A percentile compares a stretch with the other conserved stretches of the same genome.
These are phyloP conservation scores for Scedosporium minutisporum DNA, from an alignment of 2,329 filamentous ascomycete genomes.

Conservation along the genomic window DNA sequence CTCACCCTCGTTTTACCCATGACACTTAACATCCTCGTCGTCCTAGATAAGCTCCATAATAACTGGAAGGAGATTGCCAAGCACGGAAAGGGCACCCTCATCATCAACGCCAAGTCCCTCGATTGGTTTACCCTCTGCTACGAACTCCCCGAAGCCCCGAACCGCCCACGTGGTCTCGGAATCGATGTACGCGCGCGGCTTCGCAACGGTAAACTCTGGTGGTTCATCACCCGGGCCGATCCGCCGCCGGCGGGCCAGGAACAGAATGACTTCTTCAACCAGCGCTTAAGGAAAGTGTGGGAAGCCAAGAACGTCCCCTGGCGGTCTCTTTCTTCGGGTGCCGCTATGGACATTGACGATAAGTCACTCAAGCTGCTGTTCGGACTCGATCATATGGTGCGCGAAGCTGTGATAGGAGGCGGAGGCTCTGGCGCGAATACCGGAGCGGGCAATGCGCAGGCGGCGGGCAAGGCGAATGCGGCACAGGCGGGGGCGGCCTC, in stretches of 20 bases:
- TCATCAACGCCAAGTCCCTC: constrained; percentile 41
- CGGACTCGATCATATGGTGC: constrained; percentile 9
- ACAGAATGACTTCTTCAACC: constrained; percentile 2
- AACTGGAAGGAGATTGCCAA: constrained; percentile 34
- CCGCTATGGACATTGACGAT: constrained; percentile 8
- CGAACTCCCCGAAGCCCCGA: constrained; percentile 21
- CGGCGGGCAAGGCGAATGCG: not conserved
- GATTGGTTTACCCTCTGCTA: constrained; percentile 52
- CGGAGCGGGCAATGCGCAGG: not conserved
- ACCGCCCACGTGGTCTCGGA: constrained; percentile 31
- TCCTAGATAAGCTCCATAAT: constrained; percentile 50
- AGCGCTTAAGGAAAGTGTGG: constrained; percentile 16
- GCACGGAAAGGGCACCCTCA: constrained; percentile 36
- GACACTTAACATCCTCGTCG: constrained; percentile 56
- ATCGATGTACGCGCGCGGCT: constrained; percentile 33
- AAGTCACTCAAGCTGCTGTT: constrained; percentile 9
- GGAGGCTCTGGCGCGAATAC: not conserved
- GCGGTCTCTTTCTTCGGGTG: constrained; percentile 16
- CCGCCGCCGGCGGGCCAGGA: not conserved
- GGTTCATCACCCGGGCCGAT: constrained; percentile 35
- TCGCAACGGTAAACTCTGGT: constrained; percentile 38
- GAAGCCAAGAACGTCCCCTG: constrained; percentile 16
- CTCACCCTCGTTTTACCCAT: constrained; percentile 45
- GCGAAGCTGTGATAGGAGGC: not conserved
- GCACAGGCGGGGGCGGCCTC: not conserved